These are phyloP conservation scores for Exobasidium rhododendri DNA, from an alignment of 1,284 basidiomycete species.

Conservation along the genomic window DNA sequence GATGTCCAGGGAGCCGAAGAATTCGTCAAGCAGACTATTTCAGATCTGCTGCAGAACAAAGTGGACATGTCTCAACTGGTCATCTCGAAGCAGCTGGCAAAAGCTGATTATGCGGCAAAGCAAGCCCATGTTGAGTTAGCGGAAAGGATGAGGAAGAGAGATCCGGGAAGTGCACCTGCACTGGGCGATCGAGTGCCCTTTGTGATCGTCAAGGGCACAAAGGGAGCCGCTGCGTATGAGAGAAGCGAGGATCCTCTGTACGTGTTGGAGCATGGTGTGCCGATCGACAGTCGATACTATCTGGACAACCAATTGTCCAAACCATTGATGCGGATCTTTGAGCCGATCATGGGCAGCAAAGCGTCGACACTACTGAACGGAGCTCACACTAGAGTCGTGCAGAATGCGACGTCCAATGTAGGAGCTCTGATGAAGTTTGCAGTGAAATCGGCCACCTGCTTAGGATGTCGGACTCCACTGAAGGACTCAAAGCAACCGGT, in stretches of 20 bases:
- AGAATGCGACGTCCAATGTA: constrained; percentile 50
- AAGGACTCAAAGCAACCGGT: constrained; percentile 41
- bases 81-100: constrained; percentile 53
- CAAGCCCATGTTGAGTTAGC: constrained; percentile 43
- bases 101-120: constrained; percentile 52
- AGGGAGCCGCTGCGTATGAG: constrained; percentile 53
- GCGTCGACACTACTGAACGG: constrained; percentile 45
- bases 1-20: constrained; percentile 53
- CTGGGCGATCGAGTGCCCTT: constrained; percentile 54
- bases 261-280: constrained; percentile 54
- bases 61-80: constrained; percentile 55
- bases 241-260: constrained; percentile 54
- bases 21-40: constrained; percentile 48
- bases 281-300: constrained; percentile 55
- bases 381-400: constrained; percentile 51
- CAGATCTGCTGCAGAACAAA: constrained; percentile 54
- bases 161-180: constrained; percentile 52
- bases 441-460: constrained; percentile 50
- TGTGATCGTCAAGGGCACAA: constrained; percentile 53
- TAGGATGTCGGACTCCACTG: constrained; percentile 53
- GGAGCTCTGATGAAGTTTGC: constrained; percentile 55
- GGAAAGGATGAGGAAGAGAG: constrained; percentile 53
- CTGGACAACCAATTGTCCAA: constrained; percentile 54
- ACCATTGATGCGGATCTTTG: constrained; percentile 54
- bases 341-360: constrained; percentile 51